Base-by-base conservation (phyloP, 2,329 filamentous ascomycete species). In the Colletotrichum gloeosporioides region DNA sequence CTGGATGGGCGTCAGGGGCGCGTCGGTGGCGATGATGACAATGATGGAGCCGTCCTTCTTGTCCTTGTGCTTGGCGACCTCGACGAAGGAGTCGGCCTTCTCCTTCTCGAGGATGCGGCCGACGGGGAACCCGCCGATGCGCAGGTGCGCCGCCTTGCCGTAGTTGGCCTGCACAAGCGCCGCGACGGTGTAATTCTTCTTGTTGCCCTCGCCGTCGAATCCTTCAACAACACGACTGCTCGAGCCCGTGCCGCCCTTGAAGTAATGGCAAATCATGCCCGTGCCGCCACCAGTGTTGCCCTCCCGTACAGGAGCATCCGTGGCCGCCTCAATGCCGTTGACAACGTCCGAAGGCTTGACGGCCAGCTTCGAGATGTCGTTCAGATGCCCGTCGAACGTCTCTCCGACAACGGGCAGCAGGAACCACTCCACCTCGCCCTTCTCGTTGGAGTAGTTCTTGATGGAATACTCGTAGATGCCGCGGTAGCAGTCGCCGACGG, bases 141-240 rank as follows among this genome's bases (percentile, higher is more conserved):
- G 86, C 69, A 94, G 87, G 78, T 92, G 89, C 55, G 87, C 83
- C 75, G 87, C 86, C 36, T 86, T 84, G 12, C 93, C 93, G 80
- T 94, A 94, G 81, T 94, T 94, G 62, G 90, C 89, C 82, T 94
- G 92, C 4, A 92, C 90, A 9, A 95, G 85, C 2, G 90, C 92
- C 1, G 87, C 93, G 25, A 94, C 86, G 0, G 90, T 92, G 79
- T 91, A 94, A 34, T 82, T 80, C n/a, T 79, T 82, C n/a, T 79
- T 79, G 4, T 80, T 81, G 1, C 81, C 82, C 6, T 80, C 76
- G 15, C 64, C 71, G 61, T 86, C 85, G 29, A 86, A 78, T 0
- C 89, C 89, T 3, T 84, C 82, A n/a, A 94, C 87, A 9, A 91
- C 78, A 29, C 93, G 88, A 64, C 89, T 92, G 78, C 89, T 89